Evolutionary conservation across 352 stramenopile genomes (phyloP).

Genomic region (Pythium folliculosum): DNA sequence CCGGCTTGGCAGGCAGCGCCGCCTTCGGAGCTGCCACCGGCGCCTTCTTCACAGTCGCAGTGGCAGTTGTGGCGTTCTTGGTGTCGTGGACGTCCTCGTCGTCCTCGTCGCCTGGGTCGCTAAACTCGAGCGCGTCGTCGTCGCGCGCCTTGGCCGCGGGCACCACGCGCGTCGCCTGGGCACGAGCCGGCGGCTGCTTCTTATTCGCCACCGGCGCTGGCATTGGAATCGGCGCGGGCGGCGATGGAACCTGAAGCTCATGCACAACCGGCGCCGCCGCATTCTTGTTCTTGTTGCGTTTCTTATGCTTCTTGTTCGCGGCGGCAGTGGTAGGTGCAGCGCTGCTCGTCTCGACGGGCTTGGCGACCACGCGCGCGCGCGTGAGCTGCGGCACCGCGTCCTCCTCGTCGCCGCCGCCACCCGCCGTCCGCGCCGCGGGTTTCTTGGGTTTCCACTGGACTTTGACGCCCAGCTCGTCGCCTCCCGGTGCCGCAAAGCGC

Average conservation of each 20-base stretch:
- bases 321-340: not conserved
- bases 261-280: slow-evolving; percentile 20
- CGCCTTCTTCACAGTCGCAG: not conserved
- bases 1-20: too few relatives aligned
- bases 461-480: slow-evolving; percentile 33
- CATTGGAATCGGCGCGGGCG: not conserved
- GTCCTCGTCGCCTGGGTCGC: slow-evolving; percentile 1
- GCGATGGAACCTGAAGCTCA: slow-evolving; percentile 7
- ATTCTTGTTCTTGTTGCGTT: slow-evolving; percentile 23
- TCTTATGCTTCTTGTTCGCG: slow-evolving; percentile 26
- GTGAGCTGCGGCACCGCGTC: slow-evolving; percentile 21
- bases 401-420: not conserved
- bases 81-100: not conserved
- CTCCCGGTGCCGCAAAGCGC: not conserved
- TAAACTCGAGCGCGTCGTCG: slow-evolving; percentile 11
- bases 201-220: not conserved
- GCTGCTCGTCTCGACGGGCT: not conserved
- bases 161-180: not conserved
- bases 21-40: not conserved
- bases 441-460: slow-evolving; percentile 52
- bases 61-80: not conserved
- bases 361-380: slow-evolving; percentile 8
- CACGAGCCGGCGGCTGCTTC: not conserved
- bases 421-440: not conserved
- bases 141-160: not conserved